Percentiles rank a stretch among this genome's conserved stretches.
Conservation (phyloP, 768 basidiomycete species). For the Termitomyces sp. region DNA sequence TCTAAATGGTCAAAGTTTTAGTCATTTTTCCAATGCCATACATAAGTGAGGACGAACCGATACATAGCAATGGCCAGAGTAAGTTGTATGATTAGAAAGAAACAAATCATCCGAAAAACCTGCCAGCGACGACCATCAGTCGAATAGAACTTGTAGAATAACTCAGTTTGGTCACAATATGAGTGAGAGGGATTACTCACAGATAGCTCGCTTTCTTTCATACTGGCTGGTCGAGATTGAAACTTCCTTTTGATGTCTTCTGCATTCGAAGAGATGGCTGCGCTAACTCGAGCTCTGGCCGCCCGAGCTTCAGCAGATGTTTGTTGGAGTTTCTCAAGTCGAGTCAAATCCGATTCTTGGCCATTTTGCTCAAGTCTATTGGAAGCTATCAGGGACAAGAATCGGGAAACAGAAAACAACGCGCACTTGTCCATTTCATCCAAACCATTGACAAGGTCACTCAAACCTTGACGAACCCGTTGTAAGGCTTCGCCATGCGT, state of each 20-base stretch:
- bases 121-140: slow-evolving; percentile 16
- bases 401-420: slow-evolving; percentile 8
- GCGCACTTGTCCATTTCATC: slow-evolving; percentile 52
- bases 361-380: slow-evolving; percentile 31
- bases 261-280: slow-evolving; percentile 35
- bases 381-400: neutral
- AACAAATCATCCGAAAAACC: slow-evolving; percentile 28
- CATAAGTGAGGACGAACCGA: slow-evolving; percentile 36
- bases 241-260: slow-evolving; percentile 27
- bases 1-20: slow-evolving; percentile 24
- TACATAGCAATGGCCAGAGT: slow-evolving; percentile 47
- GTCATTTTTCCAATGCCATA: neutral
- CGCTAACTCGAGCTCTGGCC: slow-evolving; percentile 38
- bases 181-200: slow-evolving; percentile 23
- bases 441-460: slow-evolving; percentile 49
- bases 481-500: slow-evolving; percentile 47
- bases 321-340: slow-evolving; percentile 10
- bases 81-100: slow-evolving; percentile 34
- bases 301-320: slow-evolving; percentile 24
- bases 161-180: neutral
- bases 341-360: slow-evolving; percentile 28
- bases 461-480: slow-evolving; percentile 53
- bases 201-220: slow-evolving; percentile 29
- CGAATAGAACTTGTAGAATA: slow-evolving; percentile 7
- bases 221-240: slow-evolving; percentile 26